Evolutionary conservation across 2,329 filamentous ascomycete genomes (phyloP).

Genomic region (Xylaria sp.): DNA sequence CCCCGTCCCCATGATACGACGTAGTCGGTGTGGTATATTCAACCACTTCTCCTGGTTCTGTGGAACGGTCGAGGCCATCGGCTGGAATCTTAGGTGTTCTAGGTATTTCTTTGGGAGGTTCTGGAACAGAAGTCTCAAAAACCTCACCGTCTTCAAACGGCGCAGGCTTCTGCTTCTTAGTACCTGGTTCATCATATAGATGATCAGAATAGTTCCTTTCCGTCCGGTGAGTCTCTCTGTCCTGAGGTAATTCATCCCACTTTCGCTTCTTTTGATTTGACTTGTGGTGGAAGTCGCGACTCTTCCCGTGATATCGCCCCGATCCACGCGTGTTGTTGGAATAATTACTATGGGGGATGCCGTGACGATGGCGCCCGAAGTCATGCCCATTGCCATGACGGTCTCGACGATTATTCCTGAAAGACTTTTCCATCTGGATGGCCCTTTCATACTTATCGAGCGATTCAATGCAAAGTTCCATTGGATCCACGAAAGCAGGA

Average conservation of each 20-base stretch:
- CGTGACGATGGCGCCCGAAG: slow-evolving; percentile 15
- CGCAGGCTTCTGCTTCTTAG: slow-evolving; percentile 24
- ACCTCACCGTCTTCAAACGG: slow-evolving; percentile 36
- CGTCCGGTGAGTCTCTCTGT: slow-evolving; percentile 2
- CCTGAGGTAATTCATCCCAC: slow-evolving; percentile 23
- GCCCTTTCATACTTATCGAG: slow-evolving; percentile 27
- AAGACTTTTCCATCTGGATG: slow-evolving; percentile 8
- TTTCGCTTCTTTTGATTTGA: slow-evolving; percentile 23
- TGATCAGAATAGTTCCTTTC: slow-evolving; percentile 13
- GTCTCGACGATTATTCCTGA: slow-evolving; percentile 20
- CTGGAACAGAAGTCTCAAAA: slow-evolving; percentile 10
- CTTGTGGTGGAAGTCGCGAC: slow-evolving; percentile 15
- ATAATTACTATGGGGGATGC: slow-evolving; percentile 1
- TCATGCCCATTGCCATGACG: slow-evolving; percentile 15
- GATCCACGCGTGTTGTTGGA: slow-evolving; percentile 8
- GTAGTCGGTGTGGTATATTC: background rate
- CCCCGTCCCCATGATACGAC: background rate
- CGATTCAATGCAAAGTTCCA: slow-evolving; percentile 25
- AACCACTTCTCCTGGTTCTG: slow-evolving; percentile 1
- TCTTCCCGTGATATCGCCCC: slow-evolving; percentile 19
- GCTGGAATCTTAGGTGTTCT: background rate
- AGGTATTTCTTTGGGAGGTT: slow-evolving; percentile 10
- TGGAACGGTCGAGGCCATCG: background rate
- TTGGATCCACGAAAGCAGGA: slow-evolving; percentile 31
- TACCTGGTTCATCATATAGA: slow-evolving; percentile 11